phyloP scores from a whole-genome alignment of 2,329 filamentous ascomycete species.

The Cyclaneusma minus region DNA sequence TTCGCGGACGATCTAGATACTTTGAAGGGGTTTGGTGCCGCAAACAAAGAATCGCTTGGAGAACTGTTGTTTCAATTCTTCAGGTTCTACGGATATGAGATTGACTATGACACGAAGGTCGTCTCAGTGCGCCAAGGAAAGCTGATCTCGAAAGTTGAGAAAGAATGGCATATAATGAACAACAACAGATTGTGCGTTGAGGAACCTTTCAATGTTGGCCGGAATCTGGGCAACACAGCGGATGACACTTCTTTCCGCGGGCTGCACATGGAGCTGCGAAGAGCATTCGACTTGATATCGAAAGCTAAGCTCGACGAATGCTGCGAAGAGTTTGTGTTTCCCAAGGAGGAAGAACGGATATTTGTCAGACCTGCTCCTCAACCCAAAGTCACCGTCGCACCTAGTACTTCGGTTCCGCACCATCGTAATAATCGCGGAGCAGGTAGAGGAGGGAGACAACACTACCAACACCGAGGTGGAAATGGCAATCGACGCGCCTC shows the following conservation, averaged over 20 bases:
- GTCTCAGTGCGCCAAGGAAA: constrained; percentile 75
- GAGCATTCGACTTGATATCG: constrained; percentile 72
- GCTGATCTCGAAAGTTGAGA: constrained; percentile 65
- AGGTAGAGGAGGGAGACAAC: neutral
- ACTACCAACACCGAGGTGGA: constrained; percentile 1
- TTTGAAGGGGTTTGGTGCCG: constrained; percentile 56
- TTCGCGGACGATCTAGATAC: constrained; percentile 79
- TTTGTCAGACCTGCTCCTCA: constrained; percentile 31
- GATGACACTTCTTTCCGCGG: constrained; percentile 91
- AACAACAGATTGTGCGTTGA: constrained; percentile 88
- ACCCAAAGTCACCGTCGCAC: constrained; percentile 32
- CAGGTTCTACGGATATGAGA: constrained; percentile 82
- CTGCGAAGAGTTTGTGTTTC: constrained; percentile 79
- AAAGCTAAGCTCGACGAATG: constrained; percentile 67
- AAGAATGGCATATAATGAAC: constrained; percentile 68
- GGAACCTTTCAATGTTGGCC: constrained; percentile 80
- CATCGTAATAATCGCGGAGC: constrained; percentile 10
- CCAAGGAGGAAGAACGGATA: constrained; percentile 70
- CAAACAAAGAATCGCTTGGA: constrained; percentile 71
- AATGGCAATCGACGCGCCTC: constrained; percentile 17
- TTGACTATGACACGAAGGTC: constrained; percentile 74
- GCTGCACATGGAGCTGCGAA: constrained; percentile 74
- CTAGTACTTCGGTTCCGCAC: constrained; percentile 34
- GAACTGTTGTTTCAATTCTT: constrained; percentile 93
- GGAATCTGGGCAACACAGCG: constrained; percentile 90